Evolutionary conservation across 2,329 filamentous ascomycete species (phyloP).

Genomic region (Nemania abortiva): DNA sequence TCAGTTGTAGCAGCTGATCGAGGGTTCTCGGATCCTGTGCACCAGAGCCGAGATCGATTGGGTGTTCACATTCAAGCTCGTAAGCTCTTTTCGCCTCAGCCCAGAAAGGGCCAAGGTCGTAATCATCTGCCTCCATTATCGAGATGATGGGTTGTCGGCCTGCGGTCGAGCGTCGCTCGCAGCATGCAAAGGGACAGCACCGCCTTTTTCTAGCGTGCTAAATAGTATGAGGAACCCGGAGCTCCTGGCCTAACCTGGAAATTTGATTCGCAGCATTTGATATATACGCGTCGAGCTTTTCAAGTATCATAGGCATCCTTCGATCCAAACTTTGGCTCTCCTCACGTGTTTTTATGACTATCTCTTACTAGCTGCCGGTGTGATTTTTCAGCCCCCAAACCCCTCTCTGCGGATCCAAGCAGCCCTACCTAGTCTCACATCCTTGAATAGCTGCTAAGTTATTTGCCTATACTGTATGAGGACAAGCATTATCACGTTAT

Average conservation of each 20-base stretch:
- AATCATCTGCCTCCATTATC: conserved; percentile 16
- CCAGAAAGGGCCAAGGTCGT: conserved; percentile 21
- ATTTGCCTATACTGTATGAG: not conserved
- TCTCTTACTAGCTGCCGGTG: not conserved
- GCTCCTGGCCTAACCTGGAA: not conserved
- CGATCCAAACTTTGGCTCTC: not conserved
- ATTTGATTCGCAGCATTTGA: not conserved
- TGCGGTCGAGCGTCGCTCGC: not conserved
- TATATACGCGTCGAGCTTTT: not conserved
- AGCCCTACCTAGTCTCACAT: not conserved
- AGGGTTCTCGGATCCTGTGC: not conserved
- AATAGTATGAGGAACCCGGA: not conserved
- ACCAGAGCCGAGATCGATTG: conserved; percentile 6
- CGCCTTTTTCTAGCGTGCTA: not conserved
- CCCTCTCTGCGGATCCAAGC: not conserved
- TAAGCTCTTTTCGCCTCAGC: conserved; percentile 21
- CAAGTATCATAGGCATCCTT: not conserved
- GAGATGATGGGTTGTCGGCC: not conserved
- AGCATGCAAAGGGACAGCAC: not conserved
- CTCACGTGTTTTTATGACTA: not conserved
- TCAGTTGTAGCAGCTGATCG: conserved; percentile 20
- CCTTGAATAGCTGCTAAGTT: not conserved
- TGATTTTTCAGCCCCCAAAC: not conserved
- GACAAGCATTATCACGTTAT: not conserved
- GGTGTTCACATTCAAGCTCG: conserved; percentile 20